Percentiles rank a stretch among this genome's conserved stretches.
Evolutionary conservation across 805 yeast genomes (phyloP).

Genomic region (Wickerhamiella kazuoi): DNA sequence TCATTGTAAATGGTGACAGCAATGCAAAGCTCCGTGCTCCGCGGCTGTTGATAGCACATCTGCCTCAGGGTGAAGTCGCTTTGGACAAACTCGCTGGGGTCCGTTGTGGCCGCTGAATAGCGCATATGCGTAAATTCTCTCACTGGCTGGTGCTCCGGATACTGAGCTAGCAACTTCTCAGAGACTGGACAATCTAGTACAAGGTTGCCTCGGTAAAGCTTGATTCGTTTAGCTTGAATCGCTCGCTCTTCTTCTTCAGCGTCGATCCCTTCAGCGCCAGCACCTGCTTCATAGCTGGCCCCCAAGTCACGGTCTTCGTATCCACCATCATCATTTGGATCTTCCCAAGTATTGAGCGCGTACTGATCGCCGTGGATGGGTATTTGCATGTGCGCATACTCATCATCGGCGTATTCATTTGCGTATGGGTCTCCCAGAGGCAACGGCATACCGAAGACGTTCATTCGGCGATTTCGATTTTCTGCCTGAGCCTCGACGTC

Average conservation of each 20-base stretch:
- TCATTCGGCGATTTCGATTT: not conserved
- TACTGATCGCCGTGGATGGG: slow-evolving; percentile 24
- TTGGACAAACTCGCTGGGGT: slow-evolving; percentile 50
- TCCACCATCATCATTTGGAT: slow-evolving; percentile 9
- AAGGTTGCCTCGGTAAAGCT: slow-evolving; percentile 55
- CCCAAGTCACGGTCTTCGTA: slow-evolving; percentile 9
- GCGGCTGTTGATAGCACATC: slow-evolving; percentile 53
- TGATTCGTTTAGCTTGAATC: slow-evolving; percentile 28
- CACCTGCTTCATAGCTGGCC: slow-evolving; percentile 4
- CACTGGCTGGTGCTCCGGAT: slow-evolving; percentile 30
- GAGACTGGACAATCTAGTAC: slow-evolving; percentile 82
- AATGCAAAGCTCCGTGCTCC: slow-evolving; percentile 71
- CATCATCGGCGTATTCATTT: slow-evolving; percentile 16
- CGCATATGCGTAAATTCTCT: slow-evolving; percentile 74
- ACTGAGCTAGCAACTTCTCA: slow-evolving; percentile 40
- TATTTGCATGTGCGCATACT: slow-evolving; percentile 15
- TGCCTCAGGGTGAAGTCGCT: slow-evolving; percentile 71
- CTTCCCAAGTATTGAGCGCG: slow-evolving; percentile 20
- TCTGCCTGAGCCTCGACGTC: not conserved
- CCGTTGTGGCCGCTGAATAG: slow-evolving; percentile 87
- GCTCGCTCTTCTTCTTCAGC: slow-evolving; percentile 12
- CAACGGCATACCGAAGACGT: slow-evolving; percentile 2
- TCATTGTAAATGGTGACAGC: slow-evolving; percentile 86
- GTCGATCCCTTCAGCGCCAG: slow-evolving; percentile 4
- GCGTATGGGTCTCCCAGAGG: not conserved